These are phyloP conservation scores for Thymus quinquecostatus DNA, from an alignment of 257 asterid genomes.

Conservation along the genomic window DNA sequence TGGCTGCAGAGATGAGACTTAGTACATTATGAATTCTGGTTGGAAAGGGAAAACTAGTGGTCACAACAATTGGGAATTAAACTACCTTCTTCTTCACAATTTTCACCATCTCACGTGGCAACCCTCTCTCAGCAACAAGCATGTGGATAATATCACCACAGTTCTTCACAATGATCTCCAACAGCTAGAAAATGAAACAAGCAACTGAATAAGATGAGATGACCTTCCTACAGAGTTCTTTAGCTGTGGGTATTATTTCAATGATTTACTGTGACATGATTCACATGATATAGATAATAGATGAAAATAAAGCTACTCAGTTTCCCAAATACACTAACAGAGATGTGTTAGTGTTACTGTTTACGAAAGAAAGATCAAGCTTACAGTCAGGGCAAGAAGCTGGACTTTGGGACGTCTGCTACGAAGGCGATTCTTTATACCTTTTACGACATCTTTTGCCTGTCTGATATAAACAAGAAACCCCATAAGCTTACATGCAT, in stretches of 20 bases:
- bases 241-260: neutral
- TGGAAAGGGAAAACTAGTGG: slow-evolving; percentile 7
- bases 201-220: slow-evolving; percentile 10
- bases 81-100: slow-evolving; percentile 78
- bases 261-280: neutral
- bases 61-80: slow-evolving; percentile 13
- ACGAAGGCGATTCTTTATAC: slow-evolving; percentile 85
- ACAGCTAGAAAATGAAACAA: slow-evolving; percentile 45
- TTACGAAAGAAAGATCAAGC: slow-evolving; percentile 30
- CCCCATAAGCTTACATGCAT: slow-evolving; percentile 27
- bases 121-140: slow-evolving; percentile 78
- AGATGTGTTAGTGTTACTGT: neutral
- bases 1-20: slow-evolving; percentile 65
- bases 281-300: neutral
- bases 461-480: slow-evolving; percentile 59
- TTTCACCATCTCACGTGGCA: slow-evolving; percentile 79
- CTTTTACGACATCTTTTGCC: slow-evolving; percentile 89
- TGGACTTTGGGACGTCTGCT: slow-evolving; percentile 94
- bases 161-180: slow-evolving; percentile 83
- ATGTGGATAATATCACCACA: slow-evolving; percentile 77
- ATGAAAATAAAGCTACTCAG: neutral
- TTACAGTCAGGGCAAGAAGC: slow-evolving; percentile 92
- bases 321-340: neutral
- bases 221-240: slow-evolving; percentile 1
- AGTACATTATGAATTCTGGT: slow-evolving; percentile 23